Percentiles rank a stretch among this genome's conserved stretches.
These are phyloP conservation scores for Pelargonium citronellum DNA, from an alignment of 441 rosid species.

Conservation along the genomic window DNA sequence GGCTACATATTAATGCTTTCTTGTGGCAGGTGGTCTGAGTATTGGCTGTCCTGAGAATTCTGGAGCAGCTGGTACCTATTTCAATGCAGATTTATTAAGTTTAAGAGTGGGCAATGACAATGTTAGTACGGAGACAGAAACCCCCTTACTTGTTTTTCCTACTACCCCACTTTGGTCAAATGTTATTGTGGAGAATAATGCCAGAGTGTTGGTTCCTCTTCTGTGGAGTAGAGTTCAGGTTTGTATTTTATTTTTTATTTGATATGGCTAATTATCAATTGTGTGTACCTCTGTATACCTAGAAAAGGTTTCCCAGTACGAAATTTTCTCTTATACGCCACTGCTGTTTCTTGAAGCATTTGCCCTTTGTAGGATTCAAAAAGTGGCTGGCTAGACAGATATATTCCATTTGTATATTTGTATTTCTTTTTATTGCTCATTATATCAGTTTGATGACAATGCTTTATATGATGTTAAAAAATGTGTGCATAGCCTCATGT, in stretches of 20 bases:
- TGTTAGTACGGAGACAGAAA: conserved; percentile 81
- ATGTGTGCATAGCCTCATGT: not conserved
- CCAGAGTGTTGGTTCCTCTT: conserved; percentile 88
- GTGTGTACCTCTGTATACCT: not conserved
- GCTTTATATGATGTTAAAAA: not conserved
- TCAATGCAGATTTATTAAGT: conserved; percentile 78
- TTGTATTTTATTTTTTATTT: not conserved
- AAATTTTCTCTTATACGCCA: not conserved
- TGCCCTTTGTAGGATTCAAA: not conserved
- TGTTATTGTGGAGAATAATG: conserved; percentile 85
- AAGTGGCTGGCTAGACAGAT: not conserved
- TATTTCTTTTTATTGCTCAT: not conserved
- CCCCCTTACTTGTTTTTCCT: conserved; percentile 92
- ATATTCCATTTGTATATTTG: not conserved
- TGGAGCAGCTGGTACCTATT: conserved; percentile 98
- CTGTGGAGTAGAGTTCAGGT: conserved; percentile 99
- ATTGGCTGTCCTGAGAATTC: conserved; percentile 76
- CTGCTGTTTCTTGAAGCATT: conserved; percentile 14
- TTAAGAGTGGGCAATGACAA: conserved; percentile 84
- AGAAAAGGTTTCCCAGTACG: not conserved
- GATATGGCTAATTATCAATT: not conserved
- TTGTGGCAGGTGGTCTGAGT: conserved; percentile 73
- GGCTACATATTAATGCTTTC: conserved; percentile 21
- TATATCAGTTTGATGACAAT: not conserved
- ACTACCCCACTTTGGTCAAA: conserved; percentile 82